phyloP scores from a whole-genome alignment of 2,329 filamentous ascomycete species.

The Leptoxyphium fumago region DNA sequence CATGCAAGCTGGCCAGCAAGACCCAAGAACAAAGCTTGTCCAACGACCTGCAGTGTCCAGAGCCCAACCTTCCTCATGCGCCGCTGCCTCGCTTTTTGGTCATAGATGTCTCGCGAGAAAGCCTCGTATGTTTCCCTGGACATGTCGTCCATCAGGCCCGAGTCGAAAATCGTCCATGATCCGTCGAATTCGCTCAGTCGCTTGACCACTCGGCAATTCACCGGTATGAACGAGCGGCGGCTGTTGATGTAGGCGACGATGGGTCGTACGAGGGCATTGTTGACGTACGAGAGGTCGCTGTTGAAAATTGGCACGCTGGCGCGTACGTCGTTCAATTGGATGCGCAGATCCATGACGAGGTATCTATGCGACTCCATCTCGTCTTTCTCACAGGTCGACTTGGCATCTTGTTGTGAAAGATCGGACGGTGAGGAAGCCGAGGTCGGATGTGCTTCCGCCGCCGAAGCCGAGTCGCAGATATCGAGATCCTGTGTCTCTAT shows the following conservation, averaged over 20 bases:
- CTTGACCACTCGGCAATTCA: slow-evolving; percentile 90
- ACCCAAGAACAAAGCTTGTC: slow-evolving; percentile 87
- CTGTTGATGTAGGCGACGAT: slow-evolving; percentile 98
- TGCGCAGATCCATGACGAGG: slow-evolving; percentile 84
- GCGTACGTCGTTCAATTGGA: slow-evolving; percentile 88
- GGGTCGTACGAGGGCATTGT: slow-evolving; percentile 84
- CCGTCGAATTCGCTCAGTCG: slow-evolving; percentile 80
- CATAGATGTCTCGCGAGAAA: slow-evolving; percentile 79
- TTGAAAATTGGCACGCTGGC: slow-evolving; percentile 89
- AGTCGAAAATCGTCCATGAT: slow-evolving; percentile 88
- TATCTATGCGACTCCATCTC: slow-evolving; percentile 42
- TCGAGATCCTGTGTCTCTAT: slow-evolving; percentile 2
- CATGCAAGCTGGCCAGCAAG: slow-evolving; percentile 67
- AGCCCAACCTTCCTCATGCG: slow-evolving; percentile 91
- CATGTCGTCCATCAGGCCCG: slow-evolving; percentile 82
- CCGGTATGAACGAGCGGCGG: slow-evolving; percentile 85
- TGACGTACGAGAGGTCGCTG: slow-evolving; percentile 82
- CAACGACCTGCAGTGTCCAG: slow-evolving; percentile 84
- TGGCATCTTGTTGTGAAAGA: background rate
- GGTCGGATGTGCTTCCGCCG: slow-evolving; percentile 3
- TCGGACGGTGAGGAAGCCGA: background rate
- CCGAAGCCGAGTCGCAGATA: background rate
- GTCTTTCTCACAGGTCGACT: slow-evolving; percentile 32
- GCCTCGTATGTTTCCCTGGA: slow-evolving; percentile 89
- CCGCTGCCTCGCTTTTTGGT: slow-evolving; percentile 73